Base-by-base conservation (phyloP, 2,329 filamentous ascomycete genomes). In the Macrophomina tecta region DNA sequence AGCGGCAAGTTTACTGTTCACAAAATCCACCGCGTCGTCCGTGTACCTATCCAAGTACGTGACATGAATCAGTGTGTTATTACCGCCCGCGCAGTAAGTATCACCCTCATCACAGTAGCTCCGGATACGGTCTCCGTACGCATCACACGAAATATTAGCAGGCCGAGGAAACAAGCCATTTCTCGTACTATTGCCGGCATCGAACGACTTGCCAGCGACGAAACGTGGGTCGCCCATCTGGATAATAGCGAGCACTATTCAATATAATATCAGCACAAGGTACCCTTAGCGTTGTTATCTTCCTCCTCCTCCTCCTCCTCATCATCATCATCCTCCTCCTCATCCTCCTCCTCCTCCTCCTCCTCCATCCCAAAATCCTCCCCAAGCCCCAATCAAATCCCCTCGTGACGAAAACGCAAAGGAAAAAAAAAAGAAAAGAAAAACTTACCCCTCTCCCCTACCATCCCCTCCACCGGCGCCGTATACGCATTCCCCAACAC, bases 61-160 rank as follows among this genome's bases (percentile, higher is more conserved):
- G n/a, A 53, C 16, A 12, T 64, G 61, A 8, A 52, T 32, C 9
- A 53, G n/a, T 1, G 36, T 32, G 18, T 53, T 36, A 12, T 64
- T 51, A 9, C 61, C 61, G n/a, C 36, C 34, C 1, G 61, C 48
- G 38, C 61, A 64, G 48, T 52, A 64, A 6, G 32, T 30, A 36
- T 64, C 61, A 16, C 49, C 49, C 46, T 52, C 45, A 28, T 64
- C 61, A 32, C 61, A 64, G 48, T 64, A 64, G 48, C 48, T 52
- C 23, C 23, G 32, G 32, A 64, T 51, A 18, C 49, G 46, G 23
- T 40, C n/a, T 7, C 32, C 34, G 23, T 52, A 53, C n/a, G 46
- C 8, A 12, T 64, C 61, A 48, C 61, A 64, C n/a, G 61, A 45
- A 34, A 64, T 53, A 23, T 64, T 52, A 12, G 61, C 46, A 2